Evolutionary conservation across 2,329 filamentous ascomycete species (phyloP).

Genomic region (Thielaviopsis ethacetica): DNA sequence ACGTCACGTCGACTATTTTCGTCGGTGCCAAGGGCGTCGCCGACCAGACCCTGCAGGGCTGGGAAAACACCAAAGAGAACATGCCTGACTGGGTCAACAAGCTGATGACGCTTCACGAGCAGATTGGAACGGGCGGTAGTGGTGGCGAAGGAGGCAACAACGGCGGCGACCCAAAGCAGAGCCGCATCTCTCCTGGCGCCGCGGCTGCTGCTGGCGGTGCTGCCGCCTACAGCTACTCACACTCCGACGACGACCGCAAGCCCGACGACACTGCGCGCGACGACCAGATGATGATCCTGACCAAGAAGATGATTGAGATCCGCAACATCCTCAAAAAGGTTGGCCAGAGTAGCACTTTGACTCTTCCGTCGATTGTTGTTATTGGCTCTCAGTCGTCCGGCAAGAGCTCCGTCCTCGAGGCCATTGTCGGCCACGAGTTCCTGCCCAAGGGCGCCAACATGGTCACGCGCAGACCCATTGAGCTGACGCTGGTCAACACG

Average conservation of each 20-base stretch:
- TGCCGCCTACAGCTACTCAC: conserved; percentile 50
- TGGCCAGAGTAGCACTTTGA: conserved; percentile 77
- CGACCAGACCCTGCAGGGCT: conserved; percentile 63
- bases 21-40: conserved; percentile 59
- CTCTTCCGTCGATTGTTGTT: conserved; percentile 92
- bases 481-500: conserved; percentile 90
- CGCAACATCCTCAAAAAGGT: conserved; percentile 79
- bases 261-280: conserved; percentile 59
- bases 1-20: conserved; percentile 52
- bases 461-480: conserved; percentile 91
- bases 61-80: conserved; percentile 68
- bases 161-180: conserved; percentile 39
- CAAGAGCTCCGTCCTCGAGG: conserved; percentile 92
- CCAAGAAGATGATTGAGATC: conserved; percentile 99
- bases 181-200: conserved; percentile 41
- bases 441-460: conserved; percentile 96
- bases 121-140: conserved; percentile 33
- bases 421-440: conserved; percentile 95
- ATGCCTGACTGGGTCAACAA: conserved; percentile 63
- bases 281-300: conserved; percentile 98
- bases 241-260: conserved; percentile 53
- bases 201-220: conserved; percentile 57
- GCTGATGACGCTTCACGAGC: conserved; percentile 46
- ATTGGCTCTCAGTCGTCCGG: conserved; percentile 97
- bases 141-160: conserved; percentile 30